phyloP scores from a whole-genome alignment of 2,329 filamentous ascomycete species.

The Grosmannia penicillata region DNA sequence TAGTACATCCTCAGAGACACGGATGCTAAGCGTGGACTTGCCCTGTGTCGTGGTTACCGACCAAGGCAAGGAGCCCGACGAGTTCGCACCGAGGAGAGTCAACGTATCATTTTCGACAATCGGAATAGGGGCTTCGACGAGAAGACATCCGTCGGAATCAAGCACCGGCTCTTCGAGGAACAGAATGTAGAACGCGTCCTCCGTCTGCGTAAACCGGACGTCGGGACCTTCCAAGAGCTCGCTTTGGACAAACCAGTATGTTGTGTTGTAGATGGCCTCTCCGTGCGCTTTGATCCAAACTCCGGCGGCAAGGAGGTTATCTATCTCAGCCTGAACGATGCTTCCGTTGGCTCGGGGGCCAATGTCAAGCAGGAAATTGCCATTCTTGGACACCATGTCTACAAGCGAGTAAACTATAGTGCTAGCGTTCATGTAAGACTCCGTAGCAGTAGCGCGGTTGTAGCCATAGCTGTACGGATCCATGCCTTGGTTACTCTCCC shows the following conservation, averaged over 20 bases:
- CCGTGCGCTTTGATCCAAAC: constrained; percentile 36
- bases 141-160: constrained; percentile 16
- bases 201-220: constrained; percentile 29
- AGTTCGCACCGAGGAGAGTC: constrained; percentile 19
- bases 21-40: background rate
- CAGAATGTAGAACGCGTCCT: constrained; percentile 29
- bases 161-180: constrained; percentile 15
- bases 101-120: constrained; percentile 25
- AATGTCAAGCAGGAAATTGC: constrained; percentile 40
- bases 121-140: constrained; percentile 21
- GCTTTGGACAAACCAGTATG: constrained; percentile 30
- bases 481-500: constrained; percentile 45
- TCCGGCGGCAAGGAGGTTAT: constrained; percentile 33
- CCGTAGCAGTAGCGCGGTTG: constrained; percentile 35
- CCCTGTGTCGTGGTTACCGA: background rate
- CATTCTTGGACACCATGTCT: constrained; percentile 39
- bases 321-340: constrained; percentile 31
- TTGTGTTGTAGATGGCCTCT: constrained; percentile 43
- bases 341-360: constrained; percentile 40
- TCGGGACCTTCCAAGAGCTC: constrained; percentile 1
- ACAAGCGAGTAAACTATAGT: constrained; percentile 31
- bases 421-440: constrained; percentile 35
- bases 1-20: constrained; percentile 15
- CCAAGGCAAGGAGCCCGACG: constrained; percentile 15
- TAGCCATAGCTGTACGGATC: constrained; percentile 46